A percentile compares a stretch with the other conserved stretches of the same genome.
phyloP scores from a whole-genome alignment of 805 yeast species.

The Schizosaccharomyces japonicus region DNA sequence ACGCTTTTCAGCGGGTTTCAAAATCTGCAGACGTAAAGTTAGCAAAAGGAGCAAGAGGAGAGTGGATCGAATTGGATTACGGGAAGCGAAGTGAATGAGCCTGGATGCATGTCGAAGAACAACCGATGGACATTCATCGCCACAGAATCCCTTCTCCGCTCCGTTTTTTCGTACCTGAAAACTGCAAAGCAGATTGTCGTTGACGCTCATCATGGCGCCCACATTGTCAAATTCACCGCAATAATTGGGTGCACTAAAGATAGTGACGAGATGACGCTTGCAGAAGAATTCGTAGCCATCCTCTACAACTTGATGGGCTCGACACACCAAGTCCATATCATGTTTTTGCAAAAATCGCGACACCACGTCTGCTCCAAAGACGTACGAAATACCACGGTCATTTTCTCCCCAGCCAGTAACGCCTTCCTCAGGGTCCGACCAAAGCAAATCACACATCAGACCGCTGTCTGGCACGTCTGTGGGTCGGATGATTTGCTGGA shows the following conservation, averaged over 20 bases:
- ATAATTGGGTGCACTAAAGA: conserved; percentile 79
- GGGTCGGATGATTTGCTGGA: conserved; percentile 96
- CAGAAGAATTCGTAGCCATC: conserved; percentile 96
- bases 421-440: conserved; percentile 98
- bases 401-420: conserved; percentile 97
- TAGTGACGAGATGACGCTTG: conserved; percentile 83
- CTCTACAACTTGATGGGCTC: conserved; percentile 98
- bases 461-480: conserved; percentile 93
- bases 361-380: conserved; percentile 96
- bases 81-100: too few relatives aligned
- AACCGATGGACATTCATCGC: too few relatives aligned
- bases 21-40: not conserved
- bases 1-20: conserved; percentile 1
- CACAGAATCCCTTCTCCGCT: too few relatives aligned
- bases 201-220: conserved; percentile 99
- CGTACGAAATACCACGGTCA: conserved; percentile 94
- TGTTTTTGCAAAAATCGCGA: conserved; percentile 88
- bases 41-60: not conserved
- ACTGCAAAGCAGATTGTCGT: conserved; percentile 83
- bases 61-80: too few relatives aligned
- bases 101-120: too few relatives aligned
- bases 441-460: conserved; percentile 74
- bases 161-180: conserved; percentile 87
- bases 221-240: conserved; percentile 98
- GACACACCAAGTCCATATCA: conserved; percentile 91